A percentile compares a stretch with the other conserved stretches of the same genome.
These are phyloP conservation scores for Saccharomyces paradoxus DNA, from an alignment of 805 yeast species.

Conservation along the genomic window DNA sequence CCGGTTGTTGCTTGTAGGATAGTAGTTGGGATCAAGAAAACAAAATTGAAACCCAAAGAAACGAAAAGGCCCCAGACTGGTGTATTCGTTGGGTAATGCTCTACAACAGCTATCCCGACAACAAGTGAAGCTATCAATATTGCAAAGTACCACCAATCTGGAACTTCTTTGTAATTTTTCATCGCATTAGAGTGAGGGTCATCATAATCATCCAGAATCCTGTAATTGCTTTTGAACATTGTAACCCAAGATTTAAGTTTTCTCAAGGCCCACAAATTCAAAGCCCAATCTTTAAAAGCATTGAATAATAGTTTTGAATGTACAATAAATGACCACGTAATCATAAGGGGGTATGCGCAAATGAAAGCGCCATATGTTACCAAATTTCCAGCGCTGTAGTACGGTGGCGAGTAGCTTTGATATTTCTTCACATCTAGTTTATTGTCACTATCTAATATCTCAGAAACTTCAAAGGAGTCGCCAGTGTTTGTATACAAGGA, in stretches of 20 bases:
- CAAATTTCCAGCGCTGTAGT: conserved; percentile 53
- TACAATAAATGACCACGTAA: conserved; percentile 39
- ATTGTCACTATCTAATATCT: conserved; percentile 38
- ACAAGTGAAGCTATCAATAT: conserved; percentile 38
- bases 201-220: conserved; percentile 23
- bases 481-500: conserved; percentile 46
- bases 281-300: conserved; percentile 29
- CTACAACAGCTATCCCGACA: conserved; percentile 32
- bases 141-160: conserved; percentile 52
- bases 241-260: conserved; percentile 10
- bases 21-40: conserved; percentile 46
- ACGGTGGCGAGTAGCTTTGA: conserved; percentile 55
- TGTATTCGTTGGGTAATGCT: conserved; percentile 39
- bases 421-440: conserved; percentile 41
- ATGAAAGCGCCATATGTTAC: conserved; percentile 52
- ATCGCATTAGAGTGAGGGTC: conserved; percentile 56
- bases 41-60: conserved; percentile 41
- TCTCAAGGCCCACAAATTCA: conserved; percentile 8
- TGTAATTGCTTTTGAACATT: conserved; percentile 30
- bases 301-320: conserved; percentile 37
- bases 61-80: conserved; percentile 57
- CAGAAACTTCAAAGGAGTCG: conserved; percentile 37
- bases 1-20: conserved; percentile 43
- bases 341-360: conserved; percentile 48
- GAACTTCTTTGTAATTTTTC: conserved; percentile 51